These are phyloP conservation scores for Nymphaea thermarum DNA, from an alignment of 164 flowering plant genomes.

Conservation along the genomic window DNA sequence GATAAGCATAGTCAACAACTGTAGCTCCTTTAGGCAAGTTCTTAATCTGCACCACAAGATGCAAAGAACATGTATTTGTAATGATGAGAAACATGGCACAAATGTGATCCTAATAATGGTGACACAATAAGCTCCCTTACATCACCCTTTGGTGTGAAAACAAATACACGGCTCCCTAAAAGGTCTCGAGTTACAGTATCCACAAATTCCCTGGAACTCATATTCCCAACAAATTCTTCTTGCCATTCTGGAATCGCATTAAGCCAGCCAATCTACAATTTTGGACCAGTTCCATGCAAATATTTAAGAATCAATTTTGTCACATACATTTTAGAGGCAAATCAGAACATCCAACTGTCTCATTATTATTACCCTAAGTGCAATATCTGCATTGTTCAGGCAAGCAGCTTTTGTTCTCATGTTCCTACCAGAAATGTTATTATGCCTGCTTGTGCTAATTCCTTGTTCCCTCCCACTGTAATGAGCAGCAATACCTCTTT, in stretches of 20 bases:
- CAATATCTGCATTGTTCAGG: conserved; percentile 81
- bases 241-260: conserved; percentile 99
- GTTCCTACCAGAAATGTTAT: conserved; percentile 36
- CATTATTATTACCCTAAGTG: conserved; percentile 59
- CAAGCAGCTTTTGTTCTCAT: conserved; percentile 58
- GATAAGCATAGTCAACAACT: conserved; percentile 91
- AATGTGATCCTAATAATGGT: not conserved
- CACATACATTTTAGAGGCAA: not conserved
- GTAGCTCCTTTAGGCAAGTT: conserved; percentile 94
- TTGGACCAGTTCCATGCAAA: not conserved
- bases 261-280: conserved; percentile 88
- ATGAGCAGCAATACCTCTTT: conserved; percentile 97
- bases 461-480: conserved; percentile 74
- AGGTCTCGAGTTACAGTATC: conserved; percentile 87
- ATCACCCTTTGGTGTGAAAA: conserved; percentile 97
- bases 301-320: not conserved
- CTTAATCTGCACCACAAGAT: conserved; percentile 48
- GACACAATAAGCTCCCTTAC: conserved; percentile 18
- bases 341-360: not conserved
- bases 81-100: conserved; percentile 4
- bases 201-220: conserved; percentile 98
- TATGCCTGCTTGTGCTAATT: conserved; percentile 55
- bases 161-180: conserved; percentile 93
- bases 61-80: not conserved
- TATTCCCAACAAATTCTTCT: conserved; percentile 99